These are phyloP conservation scores for Trichosporon sp. DNA, from an alignment of 1,284 basidiomycete genomes.

Conservation along the genomic window DNA sequence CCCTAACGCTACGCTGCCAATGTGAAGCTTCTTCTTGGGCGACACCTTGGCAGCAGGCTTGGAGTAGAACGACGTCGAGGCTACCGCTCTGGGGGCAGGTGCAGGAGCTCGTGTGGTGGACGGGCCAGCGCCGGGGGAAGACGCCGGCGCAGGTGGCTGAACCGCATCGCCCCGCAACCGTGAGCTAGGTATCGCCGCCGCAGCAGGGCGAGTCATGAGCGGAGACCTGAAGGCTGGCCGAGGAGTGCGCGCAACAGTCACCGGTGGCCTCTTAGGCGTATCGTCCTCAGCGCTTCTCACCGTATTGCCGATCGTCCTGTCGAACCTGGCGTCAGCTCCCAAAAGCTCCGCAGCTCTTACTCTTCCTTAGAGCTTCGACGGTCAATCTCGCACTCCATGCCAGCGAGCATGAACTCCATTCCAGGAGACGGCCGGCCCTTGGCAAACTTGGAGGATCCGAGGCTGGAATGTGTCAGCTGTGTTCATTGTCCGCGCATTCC, in stretches of 20 bases:
- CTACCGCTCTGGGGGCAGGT: not conserved
- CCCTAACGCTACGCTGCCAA: slow-evolving; percentile 10
- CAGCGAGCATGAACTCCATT: slow-evolving; percentile 56
- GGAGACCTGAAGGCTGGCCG: slow-evolving; percentile 23
- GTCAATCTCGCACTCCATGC: slow-evolving; percentile 57
- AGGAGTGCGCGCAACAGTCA: not conserved
- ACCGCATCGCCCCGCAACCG: not conserved
- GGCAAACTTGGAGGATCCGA: slow-evolving; percentile 27
- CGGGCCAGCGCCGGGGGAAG: not conserved
- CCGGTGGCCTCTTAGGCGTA: not conserved
- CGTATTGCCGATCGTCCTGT: slow-evolving; percentile 11
- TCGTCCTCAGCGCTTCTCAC: not conserved
- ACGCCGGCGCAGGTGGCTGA: not conserved
- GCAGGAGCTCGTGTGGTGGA: not conserved
- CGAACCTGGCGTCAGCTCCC: slow-evolving; percentile 26
- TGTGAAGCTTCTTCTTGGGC: slow-evolving; percentile 25
- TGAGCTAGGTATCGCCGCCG: not conserved
- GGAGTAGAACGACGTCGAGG: slow-evolving; percentile 29
- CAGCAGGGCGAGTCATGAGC: not conserved
- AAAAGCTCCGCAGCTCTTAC: slow-evolving; percentile 18
- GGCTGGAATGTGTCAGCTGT: slow-evolving; percentile 19
- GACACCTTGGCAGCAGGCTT: slow-evolving; percentile 20
- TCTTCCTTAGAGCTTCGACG: slow-evolving; percentile 25
- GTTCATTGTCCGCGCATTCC: no score
- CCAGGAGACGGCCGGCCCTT: slow-evolving; percentile 26